Conservation (phyloP, 139 green algal genomes). For the Asterochloris erici region DNA sequence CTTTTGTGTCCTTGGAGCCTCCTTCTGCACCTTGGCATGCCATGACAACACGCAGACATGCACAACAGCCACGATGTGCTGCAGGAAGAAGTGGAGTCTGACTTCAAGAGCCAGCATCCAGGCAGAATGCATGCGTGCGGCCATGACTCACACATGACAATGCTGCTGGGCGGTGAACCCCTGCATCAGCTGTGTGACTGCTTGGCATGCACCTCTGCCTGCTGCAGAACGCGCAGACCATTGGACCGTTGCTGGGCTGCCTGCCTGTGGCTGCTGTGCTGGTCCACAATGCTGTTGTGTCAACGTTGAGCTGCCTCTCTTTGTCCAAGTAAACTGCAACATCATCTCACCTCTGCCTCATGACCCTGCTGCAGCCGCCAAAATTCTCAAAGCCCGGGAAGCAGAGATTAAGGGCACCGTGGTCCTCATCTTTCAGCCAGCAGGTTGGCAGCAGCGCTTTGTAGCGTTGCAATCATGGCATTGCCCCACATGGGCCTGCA, state of each 20-base stretch:
- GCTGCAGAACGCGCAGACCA: no score
- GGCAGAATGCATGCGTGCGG: slow-evolving; percentile 74
- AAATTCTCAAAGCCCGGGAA: slow-evolving; percentile 51
- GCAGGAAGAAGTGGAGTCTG: slow-evolving; percentile 17
- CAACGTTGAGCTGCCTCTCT: background rate
- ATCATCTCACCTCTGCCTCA: background rate
- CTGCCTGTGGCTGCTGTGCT: no score
- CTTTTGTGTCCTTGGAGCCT: no score
- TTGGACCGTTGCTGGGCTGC: no score
- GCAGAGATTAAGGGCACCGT: slow-evolving; percentile 48
- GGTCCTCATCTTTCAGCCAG: slow-evolving; percentile 81
- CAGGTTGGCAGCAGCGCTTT: no score
- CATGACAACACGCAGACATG: background rate
- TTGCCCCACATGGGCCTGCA: no score
- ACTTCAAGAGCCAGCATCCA: slow-evolving; percentile 1
- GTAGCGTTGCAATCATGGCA: no score
- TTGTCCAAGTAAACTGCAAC: background rate
- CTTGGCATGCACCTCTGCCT: no score
- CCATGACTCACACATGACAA: slow-evolving; percentile 70
- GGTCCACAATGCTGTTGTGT: no score
- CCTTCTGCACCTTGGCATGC: background rate
- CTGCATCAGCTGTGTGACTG: background rate
- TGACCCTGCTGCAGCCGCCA: slow-evolving; percentile 33
- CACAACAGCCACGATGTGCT: background rate
- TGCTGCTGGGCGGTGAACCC: background rate